phyloP scores from a whole-genome alignment of 2,329 filamentous ascomycete genomes.

The Fusarium sp. region DNA sequence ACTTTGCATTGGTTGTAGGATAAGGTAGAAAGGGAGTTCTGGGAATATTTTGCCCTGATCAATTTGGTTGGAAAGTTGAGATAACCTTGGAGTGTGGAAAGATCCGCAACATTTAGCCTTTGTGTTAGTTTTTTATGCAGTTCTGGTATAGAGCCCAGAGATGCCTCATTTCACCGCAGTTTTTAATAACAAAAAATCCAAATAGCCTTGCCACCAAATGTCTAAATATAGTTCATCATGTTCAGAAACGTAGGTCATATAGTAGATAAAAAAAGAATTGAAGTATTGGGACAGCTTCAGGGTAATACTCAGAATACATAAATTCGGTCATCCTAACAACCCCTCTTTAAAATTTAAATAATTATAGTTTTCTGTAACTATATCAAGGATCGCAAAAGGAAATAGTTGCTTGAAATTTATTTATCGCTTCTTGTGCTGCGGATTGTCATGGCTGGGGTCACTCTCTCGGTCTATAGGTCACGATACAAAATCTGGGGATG shows the following conservation, averaged over 20 bases:
- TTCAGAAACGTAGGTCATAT: too few relatives aligned
- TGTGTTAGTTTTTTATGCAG: neutral
- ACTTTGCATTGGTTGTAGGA: fast-evolving
- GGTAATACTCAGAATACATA: neutral
- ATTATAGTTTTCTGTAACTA: too few relatives aligned
- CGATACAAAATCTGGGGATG: neutral
- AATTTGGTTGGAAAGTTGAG: fast-evolving
- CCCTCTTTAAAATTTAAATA: neutral
- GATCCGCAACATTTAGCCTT: fast-evolving
- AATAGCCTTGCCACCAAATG: too few relatives aligned
- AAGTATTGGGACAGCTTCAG: conserved; percentile 16
- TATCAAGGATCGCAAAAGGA: neutral
- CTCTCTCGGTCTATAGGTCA: fast-evolving
- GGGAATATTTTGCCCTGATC: too few relatives aligned
- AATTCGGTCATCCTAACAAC: neutral
- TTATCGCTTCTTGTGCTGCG: neutral
- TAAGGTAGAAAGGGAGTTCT: neutral
- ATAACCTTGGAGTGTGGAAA: too few relatives aligned
- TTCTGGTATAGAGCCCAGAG: neutral
- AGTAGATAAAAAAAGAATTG: neutral
- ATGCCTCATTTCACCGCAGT: neutral
- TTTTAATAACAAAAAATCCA: too few relatives aligned
- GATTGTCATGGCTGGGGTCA: neutral
- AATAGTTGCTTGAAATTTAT: fast-evolving
- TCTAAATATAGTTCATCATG: too few relatives aligned